Evolutionary conservation across 2,329 filamentous ascomycete species (phyloP).

Genomic region (Colletotrichum sp.): DNA sequence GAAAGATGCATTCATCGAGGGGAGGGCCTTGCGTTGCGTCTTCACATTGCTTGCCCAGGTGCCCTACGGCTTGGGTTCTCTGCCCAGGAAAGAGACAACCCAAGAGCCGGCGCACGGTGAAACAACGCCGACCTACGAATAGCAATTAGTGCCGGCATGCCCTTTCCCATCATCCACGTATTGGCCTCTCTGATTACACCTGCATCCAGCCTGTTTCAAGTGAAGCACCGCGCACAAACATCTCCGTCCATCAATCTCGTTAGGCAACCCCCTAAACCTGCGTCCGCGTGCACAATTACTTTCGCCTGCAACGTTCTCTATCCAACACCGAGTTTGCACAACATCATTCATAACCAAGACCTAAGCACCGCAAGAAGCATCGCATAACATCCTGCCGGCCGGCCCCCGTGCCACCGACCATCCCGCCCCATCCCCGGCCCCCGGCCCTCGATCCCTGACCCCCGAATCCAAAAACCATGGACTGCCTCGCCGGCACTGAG

Average conservation of each 20-base stretch:
- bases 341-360: not conserved
- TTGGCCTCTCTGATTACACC: not conserved
- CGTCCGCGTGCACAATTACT: not conserved
- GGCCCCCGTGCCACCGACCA: not conserved
- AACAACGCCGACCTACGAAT: not conserved
- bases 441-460: not conserved
- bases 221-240: constrained; percentile 13
- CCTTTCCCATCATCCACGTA: not conserved
- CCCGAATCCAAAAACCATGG: not conserved
- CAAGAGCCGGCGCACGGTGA: not conserved
- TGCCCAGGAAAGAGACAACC: not conserved
- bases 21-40: not conserved
- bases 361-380: not conserved
- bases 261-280: not conserved
- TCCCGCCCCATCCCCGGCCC: not conserved
- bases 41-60: not conserved
- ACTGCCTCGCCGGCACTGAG: not conserved
- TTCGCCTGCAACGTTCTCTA: not conserved
- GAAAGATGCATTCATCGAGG: not conserved
- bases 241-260: not conserved
- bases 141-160: not conserved
- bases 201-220: constrained; percentile 6
- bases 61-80: not conserved
- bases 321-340: not conserved
- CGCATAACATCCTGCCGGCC: not conserved